Evolutionary conservation across 1,284 basidiomycete species (phyloP), one percentile per base, ranked within the genome.

Genomic region (Irpex rosettiformis): DNA sequence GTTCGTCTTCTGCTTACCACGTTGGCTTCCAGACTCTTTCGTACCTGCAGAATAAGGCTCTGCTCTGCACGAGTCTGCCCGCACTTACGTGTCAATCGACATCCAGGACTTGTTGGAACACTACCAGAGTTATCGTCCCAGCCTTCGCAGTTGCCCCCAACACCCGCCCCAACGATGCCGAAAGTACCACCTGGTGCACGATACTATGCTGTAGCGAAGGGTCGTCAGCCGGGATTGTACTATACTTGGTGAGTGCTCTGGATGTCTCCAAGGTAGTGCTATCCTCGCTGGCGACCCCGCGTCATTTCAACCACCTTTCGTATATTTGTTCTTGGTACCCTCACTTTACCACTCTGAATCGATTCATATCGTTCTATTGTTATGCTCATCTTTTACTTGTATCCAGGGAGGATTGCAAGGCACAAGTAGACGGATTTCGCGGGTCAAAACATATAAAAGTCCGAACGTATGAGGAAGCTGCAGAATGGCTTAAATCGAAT

Each of bases 361-460:
- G 33, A 7, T 43, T 43, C 5, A 33, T 6, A 43, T 4, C n/a
- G 42, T 43, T 5, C 6, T 43, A 22, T 24, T 25, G 3, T 13
- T 21, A 25, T 49, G 21, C 48, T 51, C 6, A 51, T 8, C 33
- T 28, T 7, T 28, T 28, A 24, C 27, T 13, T 11, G 6, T 22
- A 22, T 13, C 3, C 53, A 87, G 85, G 86, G 71, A 71, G 4
- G 85, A 89, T 10, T 86, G 85, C 65, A 73, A 85, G 62, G 69
- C 68, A 0, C 86, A 88, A 64, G 77, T 84, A 30, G 80, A 81
- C 48, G 83, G 83, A 16, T 89, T 80, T 66, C 28, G 73, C 0
- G 79, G 77, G 11, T 80, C 88, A 3, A 72, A 69, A n/a, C 86
- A 80, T 72, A 85, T 89, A 70, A 89, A 86, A 65, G 86, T 93